Evolutionary conservation across 768 basidiomycete species (phyloP).

Genomic region (Hericium rajendrae): DNA sequence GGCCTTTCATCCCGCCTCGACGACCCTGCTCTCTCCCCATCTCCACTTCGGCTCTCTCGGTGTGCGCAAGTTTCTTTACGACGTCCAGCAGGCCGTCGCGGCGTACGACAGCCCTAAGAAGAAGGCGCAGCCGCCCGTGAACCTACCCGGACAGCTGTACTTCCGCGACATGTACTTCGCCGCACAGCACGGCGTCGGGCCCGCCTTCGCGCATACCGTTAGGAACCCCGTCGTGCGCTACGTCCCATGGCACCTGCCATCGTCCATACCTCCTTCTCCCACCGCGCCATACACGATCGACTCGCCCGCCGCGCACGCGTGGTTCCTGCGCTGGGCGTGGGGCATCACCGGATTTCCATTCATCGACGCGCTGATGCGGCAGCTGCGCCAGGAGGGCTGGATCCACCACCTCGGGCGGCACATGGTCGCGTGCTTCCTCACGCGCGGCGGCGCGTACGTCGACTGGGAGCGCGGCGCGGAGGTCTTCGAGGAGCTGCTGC

Average conservation of each 20-base stretch:
- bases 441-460: constrained; percentile 20
- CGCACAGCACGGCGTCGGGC: constrained; percentile 2
- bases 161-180: constrained; percentile 9
- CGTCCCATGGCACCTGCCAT: constrained; percentile 1
- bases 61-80: constrained; percentile 14
- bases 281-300: not conserved
- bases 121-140: not conserved
- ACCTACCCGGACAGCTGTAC: constrained; percentile 3
- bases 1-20: constrained; percentile 16
- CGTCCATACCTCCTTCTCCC: not conserved
- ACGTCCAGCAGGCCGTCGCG: not conserved
- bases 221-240: constrained; percentile 5
- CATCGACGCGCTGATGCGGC: constrained; percentile 17
- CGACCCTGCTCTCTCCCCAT: constrained; percentile 12
- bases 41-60: constrained; percentile 17
- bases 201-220: constrained; percentile 1
- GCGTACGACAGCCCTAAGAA: not conserved
- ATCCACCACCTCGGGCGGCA: constrained; percentile 18
- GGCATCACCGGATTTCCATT: constrained; percentile 3
- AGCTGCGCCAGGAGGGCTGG: constrained; percentile 10
- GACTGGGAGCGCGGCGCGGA: constrained; percentile 17
- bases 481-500: constrained; percentile 8
- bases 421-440: constrained; percentile 21
- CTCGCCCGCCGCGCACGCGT: constrained; percentile 2
- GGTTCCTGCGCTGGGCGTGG: constrained; percentile 1